Percentiles rank a stretch among this genome's conserved stretches.
Conservation (phyloP, 495 filamentous ascomycete species). For the Hypoxylon trugodes region DNA sequence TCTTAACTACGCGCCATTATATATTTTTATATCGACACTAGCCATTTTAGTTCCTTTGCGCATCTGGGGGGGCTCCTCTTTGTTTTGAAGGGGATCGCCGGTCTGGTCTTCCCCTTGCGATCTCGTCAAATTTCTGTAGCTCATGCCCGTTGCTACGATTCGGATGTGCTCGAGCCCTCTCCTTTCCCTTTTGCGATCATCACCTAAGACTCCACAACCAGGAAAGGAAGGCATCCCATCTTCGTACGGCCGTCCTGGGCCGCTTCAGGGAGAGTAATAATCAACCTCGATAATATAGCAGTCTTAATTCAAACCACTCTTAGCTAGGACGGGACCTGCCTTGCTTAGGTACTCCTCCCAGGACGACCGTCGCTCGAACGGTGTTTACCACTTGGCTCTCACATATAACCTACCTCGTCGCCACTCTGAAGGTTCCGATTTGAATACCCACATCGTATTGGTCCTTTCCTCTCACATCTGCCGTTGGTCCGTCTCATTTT, state of each 20-base stretch:
- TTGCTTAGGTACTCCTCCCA: not conserved
- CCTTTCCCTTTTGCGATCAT: conserved; percentile 36
- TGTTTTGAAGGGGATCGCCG: conserved; percentile 26
- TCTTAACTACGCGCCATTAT: conserved; percentile 30
- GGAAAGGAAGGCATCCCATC: conserved; percentile 31
- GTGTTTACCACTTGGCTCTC: conserved; percentile 1
- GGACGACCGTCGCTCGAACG: conserved; percentile 15
- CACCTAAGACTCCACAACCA: conserved; percentile 30
- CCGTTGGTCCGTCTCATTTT: conserved; percentile 1
- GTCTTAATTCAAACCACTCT: conserved; percentile 16
- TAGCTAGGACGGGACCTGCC: conserved; percentile 5
- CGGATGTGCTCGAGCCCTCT: conserved; percentile 40
- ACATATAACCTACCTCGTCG: conserved; percentile 17
- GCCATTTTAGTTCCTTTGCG: conserved; percentile 17
- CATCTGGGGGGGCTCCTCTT: not conserved
- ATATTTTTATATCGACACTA: conserved; percentile 35
- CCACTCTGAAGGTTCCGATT: conserved; percentile 3
- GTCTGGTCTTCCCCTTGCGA: conserved; percentile 34
- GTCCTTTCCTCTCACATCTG: conserved; percentile 1
- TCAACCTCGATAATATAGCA: conserved; percentile 28
- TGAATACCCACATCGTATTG: conserved; percentile 6
- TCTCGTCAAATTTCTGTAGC: conserved; percentile 32
- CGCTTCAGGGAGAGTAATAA: conserved; percentile 24
- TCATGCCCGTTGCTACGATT: conserved; percentile 26
- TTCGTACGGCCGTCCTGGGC: conserved; percentile 18